Conservation (phyloP, 208 protist species). For the Trypanosoma caninum region DNA sequence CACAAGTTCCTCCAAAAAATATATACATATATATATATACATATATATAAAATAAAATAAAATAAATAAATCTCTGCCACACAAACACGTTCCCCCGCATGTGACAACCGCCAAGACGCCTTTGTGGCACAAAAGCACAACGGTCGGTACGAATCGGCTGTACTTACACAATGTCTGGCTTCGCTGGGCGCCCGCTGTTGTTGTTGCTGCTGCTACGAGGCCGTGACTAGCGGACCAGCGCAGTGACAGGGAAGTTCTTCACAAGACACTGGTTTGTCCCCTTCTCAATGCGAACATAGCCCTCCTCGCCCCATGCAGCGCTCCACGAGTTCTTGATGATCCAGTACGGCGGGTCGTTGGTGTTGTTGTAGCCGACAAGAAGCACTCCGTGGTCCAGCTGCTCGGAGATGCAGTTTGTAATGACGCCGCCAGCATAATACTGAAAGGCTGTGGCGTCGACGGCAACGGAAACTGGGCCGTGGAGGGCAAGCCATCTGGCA, state of each 20-base stretch:
- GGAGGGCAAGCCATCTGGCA: constrained; percentile 50
- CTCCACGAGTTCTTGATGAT: constrained; percentile 92
- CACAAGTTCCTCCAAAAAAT: no score
- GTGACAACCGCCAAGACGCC: constrained; percentile 42
- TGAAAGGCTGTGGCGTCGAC: constrained; percentile 88
- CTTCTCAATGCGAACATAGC: constrained; percentile 88
- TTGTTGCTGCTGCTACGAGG: no score
- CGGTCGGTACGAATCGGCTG: constrained; percentile 31
- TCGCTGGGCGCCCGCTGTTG: no score
- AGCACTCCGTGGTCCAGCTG: constrained; percentile 90
- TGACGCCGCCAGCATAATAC: constrained; percentile 75
- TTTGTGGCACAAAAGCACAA: constrained; percentile 31
- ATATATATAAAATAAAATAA: constrained; percentile 10
- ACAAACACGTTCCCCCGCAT: constrained; percentile 28
- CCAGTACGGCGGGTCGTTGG: constrained; percentile 70
- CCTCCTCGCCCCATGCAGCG: constrained; percentile 81
- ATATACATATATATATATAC: constrained; percentile 1
- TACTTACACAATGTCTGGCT: no score
- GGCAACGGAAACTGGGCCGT: constrained; percentile 89
- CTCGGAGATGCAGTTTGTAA: constrained; percentile 57
- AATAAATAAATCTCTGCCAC: no score
- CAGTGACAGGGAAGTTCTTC: constrained; percentile 56
- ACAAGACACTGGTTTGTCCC: constrained; percentile 81
- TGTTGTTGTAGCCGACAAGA: constrained; percentile 82
- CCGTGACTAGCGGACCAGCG: no score